Evolutionary conservation across 345 rosid genomes (phyloP).

Genomic region (Citrus maxima): DNA sequence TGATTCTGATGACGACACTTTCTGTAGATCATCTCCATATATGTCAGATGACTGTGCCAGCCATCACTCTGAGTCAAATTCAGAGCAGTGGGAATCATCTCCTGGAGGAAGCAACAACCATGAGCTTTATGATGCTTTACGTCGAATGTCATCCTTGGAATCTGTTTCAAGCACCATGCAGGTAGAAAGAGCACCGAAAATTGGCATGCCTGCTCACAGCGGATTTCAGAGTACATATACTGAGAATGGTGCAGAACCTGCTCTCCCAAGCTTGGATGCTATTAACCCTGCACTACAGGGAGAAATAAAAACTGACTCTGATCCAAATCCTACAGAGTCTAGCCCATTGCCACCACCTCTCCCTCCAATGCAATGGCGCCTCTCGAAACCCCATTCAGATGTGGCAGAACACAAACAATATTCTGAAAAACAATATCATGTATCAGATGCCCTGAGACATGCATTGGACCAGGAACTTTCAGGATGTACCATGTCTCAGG

Average conservation of each 20-base stretch:
- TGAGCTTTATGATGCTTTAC: constrained; percentile 42
- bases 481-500: constrained; percentile 28
- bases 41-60: constrained; percentile 66
- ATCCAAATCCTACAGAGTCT: constrained; percentile 24
- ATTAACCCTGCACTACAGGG: constrained; percentile 29
- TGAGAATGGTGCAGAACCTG: constrained; percentile 40
- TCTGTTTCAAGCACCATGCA: constrained; percentile 37
- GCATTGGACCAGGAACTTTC: constrained; percentile 33
- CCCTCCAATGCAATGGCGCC: constrained; percentile 75
- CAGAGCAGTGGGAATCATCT: constrained; percentile 86
- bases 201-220: constrained; percentile 13
- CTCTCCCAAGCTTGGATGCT: constrained; percentile 54
- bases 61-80: constrained; percentile 58
- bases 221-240: constrained; percentile 14
- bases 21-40: constrained; percentile 76
- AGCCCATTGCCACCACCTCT: constrained; percentile 65
- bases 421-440: constrained; percentile 25
- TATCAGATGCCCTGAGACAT: constrained; percentile 28
- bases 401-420: constrained; percentile 30
- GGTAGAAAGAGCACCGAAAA: constrained; percentile 15
- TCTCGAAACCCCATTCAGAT: constrained; percentile 37
- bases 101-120: constrained; percentile 44
- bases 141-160: constrained; percentile 35
- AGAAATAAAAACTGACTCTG: constrained; percentile 22
- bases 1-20: constrained; percentile 80